Percentiles rank a stretch among this genome's conserved stretches.
Conservation (phyloP, 2,329 filamentous ascomycete genomes). For the Coleophoma cylindrospora region DNA sequence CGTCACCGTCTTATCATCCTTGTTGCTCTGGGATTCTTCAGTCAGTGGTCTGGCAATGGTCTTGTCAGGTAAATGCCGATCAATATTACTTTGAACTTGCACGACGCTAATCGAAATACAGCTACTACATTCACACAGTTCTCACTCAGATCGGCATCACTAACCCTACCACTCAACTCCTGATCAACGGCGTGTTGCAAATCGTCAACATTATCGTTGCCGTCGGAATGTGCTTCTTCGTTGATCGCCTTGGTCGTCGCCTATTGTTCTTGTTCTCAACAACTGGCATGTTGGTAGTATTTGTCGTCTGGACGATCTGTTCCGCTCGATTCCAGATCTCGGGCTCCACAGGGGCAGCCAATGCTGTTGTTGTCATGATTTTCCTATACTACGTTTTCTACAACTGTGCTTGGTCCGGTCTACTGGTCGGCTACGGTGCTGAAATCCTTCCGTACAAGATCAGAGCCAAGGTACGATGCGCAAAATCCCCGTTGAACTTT, state of each 20-base stretch:
- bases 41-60: conserved; percentile 52
- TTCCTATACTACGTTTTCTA: conserved; percentile 43
- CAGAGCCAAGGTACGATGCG: conserved; percentile 20
- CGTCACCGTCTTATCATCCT: conserved; percentile 48
- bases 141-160: conserved; percentile 26
- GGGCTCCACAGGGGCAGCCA: conserved; percentile 9
- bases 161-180: conserved; percentile 22
- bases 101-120: background rate
- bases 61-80: conserved; percentile 24
- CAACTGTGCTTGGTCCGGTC: conserved; percentile 24
- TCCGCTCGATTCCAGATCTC: conserved; percentile 14
- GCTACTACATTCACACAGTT: conserved; percentile 26
- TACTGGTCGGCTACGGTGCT: conserved; percentile 18
- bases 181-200: conserved; percentile 11
- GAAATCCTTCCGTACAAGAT: conserved; percentile 23
- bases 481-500: background rate
- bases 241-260: conserved; percentile 24
- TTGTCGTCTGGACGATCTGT: conserved; percentile 23
- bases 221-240: conserved; percentile 21
- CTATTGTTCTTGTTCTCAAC: conserved; percentile 18
- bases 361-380: conserved; percentile 36
- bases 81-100: background rate
- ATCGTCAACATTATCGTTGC: conserved; percentile 16
- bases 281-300: conserved; percentile 23
- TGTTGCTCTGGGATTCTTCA: conserved; percentile 48